Conservation (phyloP, 2,329 filamentous ascomycete species). For the Westerdykella ornata region DNA sequence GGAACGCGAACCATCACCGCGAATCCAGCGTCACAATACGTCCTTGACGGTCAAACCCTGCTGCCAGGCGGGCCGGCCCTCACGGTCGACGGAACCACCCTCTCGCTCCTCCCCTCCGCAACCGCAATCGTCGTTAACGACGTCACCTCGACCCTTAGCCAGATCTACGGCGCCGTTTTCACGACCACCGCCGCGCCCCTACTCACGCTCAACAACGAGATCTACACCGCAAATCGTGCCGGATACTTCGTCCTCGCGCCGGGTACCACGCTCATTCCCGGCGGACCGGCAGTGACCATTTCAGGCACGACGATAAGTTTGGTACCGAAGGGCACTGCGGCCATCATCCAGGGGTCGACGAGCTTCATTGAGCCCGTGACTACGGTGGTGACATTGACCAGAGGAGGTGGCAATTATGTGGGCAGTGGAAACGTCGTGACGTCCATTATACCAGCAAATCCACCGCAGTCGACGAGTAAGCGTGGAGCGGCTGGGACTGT, state of each 20-base stretch:
- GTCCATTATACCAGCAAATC: background rate
- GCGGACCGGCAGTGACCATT: conserved; percentile 32
- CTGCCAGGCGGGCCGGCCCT: conserved; percentile 35
- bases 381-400: conserved; percentile 12
- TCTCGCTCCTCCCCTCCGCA: conserved; percentile 32
- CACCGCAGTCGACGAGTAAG: conserved; percentile 2
- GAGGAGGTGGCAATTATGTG: conserved; percentile 1
- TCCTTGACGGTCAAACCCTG: conserved; percentile 31
- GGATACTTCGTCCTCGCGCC: conserved; percentile 39
- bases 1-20: conserved; percentile 18
- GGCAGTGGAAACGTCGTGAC: background rate
- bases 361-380: conserved; percentile 17
- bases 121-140: conserved; percentile 35
- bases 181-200: conserved; percentile 22
- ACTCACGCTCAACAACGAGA: conserved; percentile 31
- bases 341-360: conserved; percentile 22
- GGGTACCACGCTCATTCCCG: conserved; percentile 33
- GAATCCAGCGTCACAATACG: conserved; percentile 20
- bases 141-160: conserved; percentile 16
- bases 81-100: conserved; percentile 25
- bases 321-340: conserved; percentile 20
- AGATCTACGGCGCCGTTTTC: conserved; percentile 14
- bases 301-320: conserved; percentile 31
- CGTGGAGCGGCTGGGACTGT: conserved; percentile 3
- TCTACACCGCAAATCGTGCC: conserved; percentile 40